Conservation (phyloP, 805 yeast species). For the Hanseniaspora mollemarum region DNA sequence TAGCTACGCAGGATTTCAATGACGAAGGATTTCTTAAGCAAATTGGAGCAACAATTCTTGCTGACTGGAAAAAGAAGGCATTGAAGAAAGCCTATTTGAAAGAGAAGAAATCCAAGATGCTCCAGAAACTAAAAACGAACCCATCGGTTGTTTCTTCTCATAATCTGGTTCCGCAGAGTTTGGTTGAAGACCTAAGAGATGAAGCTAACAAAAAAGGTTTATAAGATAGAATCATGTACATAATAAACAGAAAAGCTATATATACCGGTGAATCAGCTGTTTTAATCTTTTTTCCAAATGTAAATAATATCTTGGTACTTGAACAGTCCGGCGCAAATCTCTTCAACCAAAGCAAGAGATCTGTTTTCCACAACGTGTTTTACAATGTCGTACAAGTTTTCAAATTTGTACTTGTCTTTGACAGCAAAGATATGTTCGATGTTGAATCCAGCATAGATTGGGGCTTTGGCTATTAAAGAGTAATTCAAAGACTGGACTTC, state of each 20-base stretch:
- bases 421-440: conserved; percentile 20
- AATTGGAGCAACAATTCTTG: background rate
- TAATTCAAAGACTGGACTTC: conserved; percentile 32
- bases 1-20: conserved; percentile 1
- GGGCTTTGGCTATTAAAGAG: conserved; percentile 33
- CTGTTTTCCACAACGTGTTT: conserved; percentile 18
- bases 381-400: conserved; percentile 18
- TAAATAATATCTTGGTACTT: conserved; percentile 24
- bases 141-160: background rate
- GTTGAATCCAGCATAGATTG: conserved; percentile 36
- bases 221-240: background rate
- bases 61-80: conserved; percentile 7
- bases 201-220: background rate
- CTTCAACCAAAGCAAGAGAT: conserved; percentile 17
- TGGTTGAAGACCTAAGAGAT: background rate
- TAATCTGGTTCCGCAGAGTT: background rate
- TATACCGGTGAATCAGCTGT: background rate
- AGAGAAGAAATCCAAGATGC: background rate
- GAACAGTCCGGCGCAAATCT: conserved; percentile 21
- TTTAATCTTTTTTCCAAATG: conserved; percentile 23
- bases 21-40: conserved; percentile 8
- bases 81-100: background rate
- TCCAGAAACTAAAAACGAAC: background rate
- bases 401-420: conserved; percentile 18
- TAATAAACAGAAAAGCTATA: background rate